Percentiles rank a stretch among this genome's conserved stretches.
phyloP scores from a whole-genome alignment of 108 stramenopile species.

The Schizochytrium sp. region DNA sequence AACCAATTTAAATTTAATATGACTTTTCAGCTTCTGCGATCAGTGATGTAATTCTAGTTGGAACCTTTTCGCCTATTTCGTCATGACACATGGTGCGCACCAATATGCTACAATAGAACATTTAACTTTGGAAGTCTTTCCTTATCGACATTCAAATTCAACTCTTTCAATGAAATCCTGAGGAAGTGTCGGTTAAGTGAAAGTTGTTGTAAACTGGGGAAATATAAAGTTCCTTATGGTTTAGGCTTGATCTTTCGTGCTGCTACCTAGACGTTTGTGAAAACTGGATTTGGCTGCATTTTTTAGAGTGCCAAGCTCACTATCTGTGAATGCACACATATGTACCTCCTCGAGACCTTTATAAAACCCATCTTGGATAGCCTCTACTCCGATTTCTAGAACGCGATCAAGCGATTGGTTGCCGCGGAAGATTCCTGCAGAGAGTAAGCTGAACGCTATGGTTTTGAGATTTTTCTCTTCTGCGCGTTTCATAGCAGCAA shows the following conservation, averaged over 20 bases:
- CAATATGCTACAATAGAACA: no score
- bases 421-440: conserved; percentile 84
- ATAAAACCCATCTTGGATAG: conserved; percentile 61
- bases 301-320: conserved; percentile 59
- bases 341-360: conserved; percentile 73
- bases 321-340: conserved; percentile 71
- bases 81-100: no score
- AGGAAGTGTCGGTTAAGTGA: no score
- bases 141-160: background rate
- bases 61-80: no score
- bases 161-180: background rate
- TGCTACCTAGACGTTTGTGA: no score
- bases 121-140: background rate
- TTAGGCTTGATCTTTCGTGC: no score
- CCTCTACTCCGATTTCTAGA: conserved; percentile 76
- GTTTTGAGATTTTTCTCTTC: conserved; percentile 62
- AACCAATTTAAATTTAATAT: no score
- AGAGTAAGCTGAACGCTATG: conserved; percentile 81
- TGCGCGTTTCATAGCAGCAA: background rate
- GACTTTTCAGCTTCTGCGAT: no score
- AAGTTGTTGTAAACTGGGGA: no score
- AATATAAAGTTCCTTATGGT: no score
- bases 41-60: no score
- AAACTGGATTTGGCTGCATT: background rate
- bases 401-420: conserved; percentile 72